A percentile compares a stretch with the other conserved stretches of the same genome.
phyloP scores from a whole-genome alignment of 345 rosid species.

The Aethionema arabicum region DNA sequence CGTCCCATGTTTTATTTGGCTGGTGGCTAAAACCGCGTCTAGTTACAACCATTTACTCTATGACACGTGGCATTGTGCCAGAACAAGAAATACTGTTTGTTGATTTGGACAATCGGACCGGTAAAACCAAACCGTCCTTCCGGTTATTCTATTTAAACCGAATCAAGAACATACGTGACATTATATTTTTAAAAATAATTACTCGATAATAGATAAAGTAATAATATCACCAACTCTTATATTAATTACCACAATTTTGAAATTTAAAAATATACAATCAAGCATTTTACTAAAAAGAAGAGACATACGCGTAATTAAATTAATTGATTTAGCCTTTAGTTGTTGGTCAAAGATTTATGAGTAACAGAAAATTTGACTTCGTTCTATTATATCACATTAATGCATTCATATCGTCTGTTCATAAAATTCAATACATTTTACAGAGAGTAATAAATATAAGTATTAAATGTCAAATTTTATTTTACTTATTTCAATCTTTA shows the following conservation, averaged over 20 bases:
- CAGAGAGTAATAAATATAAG: too few relatives aligned
- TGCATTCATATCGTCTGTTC: constrained; percentile 12
- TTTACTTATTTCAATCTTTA: too few relatives aligned
- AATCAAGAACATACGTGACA: neutral
- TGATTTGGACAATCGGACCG: neutral
- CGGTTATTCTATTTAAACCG: constrained; percentile 9
- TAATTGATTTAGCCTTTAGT: constrained; percentile 2
- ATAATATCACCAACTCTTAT: neutral
- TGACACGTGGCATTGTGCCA: constrained; percentile 18
- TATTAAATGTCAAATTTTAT: too few relatives aligned
- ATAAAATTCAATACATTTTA: constrained; percentile 3
- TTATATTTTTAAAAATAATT: neutral
- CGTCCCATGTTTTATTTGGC: constrained; percentile 24
- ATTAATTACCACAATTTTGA: too few relatives aligned
- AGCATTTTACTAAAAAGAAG: too few relatives aligned
- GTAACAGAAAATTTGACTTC: constrained; percentile 10
- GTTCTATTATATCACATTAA: neutral
- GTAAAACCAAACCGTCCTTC: constrained; percentile 17
- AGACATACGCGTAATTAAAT: neutral
- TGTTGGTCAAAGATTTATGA: constrained; percentile 17
- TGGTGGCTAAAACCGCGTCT: constrained; percentile 29
- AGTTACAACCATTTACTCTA: constrained; percentile 22
- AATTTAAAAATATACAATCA: too few relatives aligned
- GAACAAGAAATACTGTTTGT: constrained; percentile 6
- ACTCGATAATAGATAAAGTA: neutral